Percentiles rank a stretch among this genome's conserved stretches.
These are phyloP conservation scores for Cryphonectria parasitica DNA, from an alignment of 2,329 filamentous ascomycete species.

Conservation along the genomic window DNA sequence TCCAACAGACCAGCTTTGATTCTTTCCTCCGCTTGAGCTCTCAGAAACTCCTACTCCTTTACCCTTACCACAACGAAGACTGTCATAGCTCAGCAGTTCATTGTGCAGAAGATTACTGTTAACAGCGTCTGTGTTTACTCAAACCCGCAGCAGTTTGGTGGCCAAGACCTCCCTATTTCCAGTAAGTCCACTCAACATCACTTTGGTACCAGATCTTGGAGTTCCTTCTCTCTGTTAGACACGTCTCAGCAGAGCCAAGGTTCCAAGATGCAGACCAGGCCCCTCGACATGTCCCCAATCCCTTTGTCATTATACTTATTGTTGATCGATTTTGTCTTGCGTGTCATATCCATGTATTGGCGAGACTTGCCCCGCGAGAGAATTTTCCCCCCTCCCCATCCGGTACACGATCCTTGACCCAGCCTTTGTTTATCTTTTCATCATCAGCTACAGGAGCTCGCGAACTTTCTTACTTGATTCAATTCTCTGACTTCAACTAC, in stretches of 20 bases:
- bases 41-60: too few species aligned
- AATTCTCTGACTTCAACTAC: background rate
- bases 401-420: background rate
- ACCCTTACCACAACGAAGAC: too few species aligned
- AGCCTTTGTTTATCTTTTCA: background rate
- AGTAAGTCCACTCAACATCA: background rate
- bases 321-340: background rate
- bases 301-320: background rate
- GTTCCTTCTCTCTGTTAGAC: background rate
- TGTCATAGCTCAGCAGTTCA: too few species aligned
- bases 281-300: background rate
- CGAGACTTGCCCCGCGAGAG: background rate
- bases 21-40: too few species aligned
- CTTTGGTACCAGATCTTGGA: background rate
- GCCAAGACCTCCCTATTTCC: background rate
- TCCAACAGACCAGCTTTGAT: too few species aligned
- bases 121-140: background rate
- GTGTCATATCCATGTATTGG: background rate
- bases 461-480: background rate
- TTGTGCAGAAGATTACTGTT: too few species aligned
- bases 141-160: background rate
- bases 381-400: background rate
- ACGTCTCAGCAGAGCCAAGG: background rate
- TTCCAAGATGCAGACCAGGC: background rate
- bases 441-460: background rate